Conservation (phyloP, 495 filamentous ascomycete species). For the Penicilliopsis zonata region DNA sequence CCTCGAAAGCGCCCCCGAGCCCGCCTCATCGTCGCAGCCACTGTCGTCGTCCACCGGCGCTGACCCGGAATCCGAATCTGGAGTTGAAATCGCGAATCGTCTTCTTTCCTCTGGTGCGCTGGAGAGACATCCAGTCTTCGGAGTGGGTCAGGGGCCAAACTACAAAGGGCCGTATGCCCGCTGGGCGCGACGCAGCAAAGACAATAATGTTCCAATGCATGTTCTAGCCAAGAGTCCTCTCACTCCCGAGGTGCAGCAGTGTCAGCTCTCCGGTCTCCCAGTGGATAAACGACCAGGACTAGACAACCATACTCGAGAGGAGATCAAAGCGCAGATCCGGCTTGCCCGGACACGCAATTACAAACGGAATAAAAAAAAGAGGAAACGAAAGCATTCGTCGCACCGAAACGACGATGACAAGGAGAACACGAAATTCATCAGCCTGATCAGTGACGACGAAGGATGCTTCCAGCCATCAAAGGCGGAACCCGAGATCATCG, state of each 20-base stretch:
- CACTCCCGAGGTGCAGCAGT: slow-evolving; percentile 8
- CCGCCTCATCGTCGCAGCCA: background rate
- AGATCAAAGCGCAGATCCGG: slow-evolving; percentile 10
- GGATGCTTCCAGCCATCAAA: slow-evolving; percentile 1
- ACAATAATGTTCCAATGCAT: slow-evolving; percentile 5
- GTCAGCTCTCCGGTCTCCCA: slow-evolving; percentile 18
- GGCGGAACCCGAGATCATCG: slow-evolving; percentile 12
- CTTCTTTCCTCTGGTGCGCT: slow-evolving; percentile 26
- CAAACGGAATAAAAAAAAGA: slow-evolving; percentile 5
- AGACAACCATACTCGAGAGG: slow-evolving; percentile 6
- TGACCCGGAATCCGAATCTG: slow-evolving; percentile 13
- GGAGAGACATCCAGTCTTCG: slow-evolving; percentile 24
- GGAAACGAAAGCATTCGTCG: slow-evolving; percentile 5
- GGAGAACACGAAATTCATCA: slow-evolving; percentile 1
- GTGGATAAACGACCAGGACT: slow-evolving; percentile 11
- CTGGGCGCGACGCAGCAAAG: slow-evolving; percentile 25
- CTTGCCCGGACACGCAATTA: slow-evolving; percentile 18
- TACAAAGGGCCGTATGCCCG: slow-evolving; percentile 34
- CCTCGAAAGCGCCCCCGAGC: slow-evolving; percentile 12
- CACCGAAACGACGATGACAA: too few relatives aligned
- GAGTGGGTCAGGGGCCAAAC: slow-evolving; percentile 29
- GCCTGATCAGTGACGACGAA: slow-evolving; percentile 8
- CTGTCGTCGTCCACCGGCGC: background rate
- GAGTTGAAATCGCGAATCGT: slow-evolving; percentile 13
- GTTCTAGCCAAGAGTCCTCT: slow-evolving; percentile 10